A percentile compares a stretch with the other conserved stretches of the same genome.
Conservation (phyloP, 805 yeast genomes). For the Nematodospora valgi region DNA sequence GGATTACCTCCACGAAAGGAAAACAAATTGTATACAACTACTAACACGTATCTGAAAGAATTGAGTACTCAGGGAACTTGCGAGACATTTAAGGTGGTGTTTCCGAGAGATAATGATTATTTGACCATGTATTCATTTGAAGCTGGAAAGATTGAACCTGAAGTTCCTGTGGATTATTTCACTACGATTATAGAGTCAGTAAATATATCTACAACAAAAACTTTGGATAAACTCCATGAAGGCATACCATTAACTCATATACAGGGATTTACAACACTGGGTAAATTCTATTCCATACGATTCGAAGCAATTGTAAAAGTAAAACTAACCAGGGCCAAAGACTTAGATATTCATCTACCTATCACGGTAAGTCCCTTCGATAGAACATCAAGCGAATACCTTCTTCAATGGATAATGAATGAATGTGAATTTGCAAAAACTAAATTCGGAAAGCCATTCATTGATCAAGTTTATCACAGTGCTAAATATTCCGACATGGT, state of each 20-base stretch:
- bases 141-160: neutral
- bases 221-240: conserved; percentile 23
- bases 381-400: conserved; percentile 42
- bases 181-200: conserved; percentile 11
- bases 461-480: conserved; percentile 17
- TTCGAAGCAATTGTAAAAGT: conserved; percentile 51
- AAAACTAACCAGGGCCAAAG: conserved; percentile 47
- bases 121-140: conserved; percentile 20
- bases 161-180: conserved; percentile 4
- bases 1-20: conserved; percentile 50
- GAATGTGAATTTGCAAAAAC: conserved; percentile 47
- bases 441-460: conserved; percentile 29
- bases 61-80: conserved; percentile 24
- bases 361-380: conserved; percentile 55
- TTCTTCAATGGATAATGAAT: conserved; percentile 50
- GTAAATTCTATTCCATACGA: conserved; percentile 48
- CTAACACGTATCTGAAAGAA: conserved; percentile 22
- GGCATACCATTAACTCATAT: conserved; percentile 43
- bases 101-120: conserved; percentile 37
- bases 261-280: conserved; percentile 50
- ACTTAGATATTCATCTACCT: conserved; percentile 48
- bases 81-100: conserved; percentile 21
- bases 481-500: conserved; percentile 19
- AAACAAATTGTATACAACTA: conserved; percentile 31
- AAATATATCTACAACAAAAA: conserved; percentile 8